These are phyloP conservation scores for Aspergillus fumigatus DNA, from an alignment of 2,329 filamentous ascomycete genomes.

Conservation along the genomic window DNA sequence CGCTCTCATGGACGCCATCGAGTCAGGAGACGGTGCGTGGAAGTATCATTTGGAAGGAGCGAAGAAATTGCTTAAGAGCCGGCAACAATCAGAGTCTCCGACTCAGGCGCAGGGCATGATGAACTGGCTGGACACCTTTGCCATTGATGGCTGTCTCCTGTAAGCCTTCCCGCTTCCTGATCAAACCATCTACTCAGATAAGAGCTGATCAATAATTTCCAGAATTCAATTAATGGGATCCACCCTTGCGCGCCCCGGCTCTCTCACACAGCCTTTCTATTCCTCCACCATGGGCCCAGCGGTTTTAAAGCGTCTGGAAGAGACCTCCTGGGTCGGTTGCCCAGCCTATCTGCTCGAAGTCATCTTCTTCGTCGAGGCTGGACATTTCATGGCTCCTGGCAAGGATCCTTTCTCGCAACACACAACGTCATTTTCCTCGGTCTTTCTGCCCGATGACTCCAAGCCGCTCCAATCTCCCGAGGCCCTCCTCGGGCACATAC, in stretches of 20 bases:
- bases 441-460: conserved; percentile 22
- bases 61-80: conserved; percentile 42
- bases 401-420: conserved; percentile 21
- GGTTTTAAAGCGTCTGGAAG: conserved; percentile 36
- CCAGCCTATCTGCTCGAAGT: conserved; percentile 38
- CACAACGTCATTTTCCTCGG: conserved; percentile 23
- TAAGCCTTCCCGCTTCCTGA: conserved; percentile 13
- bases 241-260: conserved; percentile 37
- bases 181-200: neutral
- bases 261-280: conserved; percentile 37
- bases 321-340: conserved; percentile 39
- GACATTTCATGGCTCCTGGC: conserved; percentile 31
- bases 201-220: neutral
- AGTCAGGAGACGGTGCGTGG: conserved; percentile 50
- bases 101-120: conserved; percentile 20
- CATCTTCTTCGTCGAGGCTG: conserved; percentile 38
- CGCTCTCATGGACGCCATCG: conserved; percentile 47
- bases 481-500: conserved; percentile 34
- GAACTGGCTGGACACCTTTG: conserved; percentile 33
- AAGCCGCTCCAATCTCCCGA: conserved; percentile 28
- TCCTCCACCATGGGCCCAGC: conserved; percentile 32
- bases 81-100: conserved; percentile 22
- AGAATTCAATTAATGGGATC: conserved; percentile 42
- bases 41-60: conserved; percentile 50
- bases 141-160: conserved; percentile 36